These are phyloP conservation scores for Rhododendron henanense DNA, from an alignment of 148 eudicot genomes.

Conservation along the genomic window DNA sequence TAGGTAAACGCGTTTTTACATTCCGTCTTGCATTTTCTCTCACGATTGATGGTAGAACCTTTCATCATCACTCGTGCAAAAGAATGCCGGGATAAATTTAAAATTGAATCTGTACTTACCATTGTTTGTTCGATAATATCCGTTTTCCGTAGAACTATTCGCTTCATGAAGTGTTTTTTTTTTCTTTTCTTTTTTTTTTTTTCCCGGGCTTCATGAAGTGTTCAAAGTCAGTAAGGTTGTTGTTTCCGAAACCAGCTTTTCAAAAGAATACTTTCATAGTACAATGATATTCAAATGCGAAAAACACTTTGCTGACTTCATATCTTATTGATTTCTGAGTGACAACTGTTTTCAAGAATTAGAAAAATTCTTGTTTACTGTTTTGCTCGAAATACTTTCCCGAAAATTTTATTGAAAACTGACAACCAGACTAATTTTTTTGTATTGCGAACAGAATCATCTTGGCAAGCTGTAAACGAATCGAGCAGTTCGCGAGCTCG, in stretches of 20 bases:
- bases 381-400: not conserved
- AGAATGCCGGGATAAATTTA: not conserved
- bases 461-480: too few species aligned
- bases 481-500: too few species aligned
- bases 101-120: not conserved
- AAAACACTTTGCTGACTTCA: not conserved
- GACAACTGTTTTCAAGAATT: not conserved
- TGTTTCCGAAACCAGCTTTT: not conserved
- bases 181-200: too few species aligned
- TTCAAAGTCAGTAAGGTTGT: not conserved
- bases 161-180: too few species aligned
- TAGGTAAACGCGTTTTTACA: not conserved
- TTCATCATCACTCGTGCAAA: not conserved
- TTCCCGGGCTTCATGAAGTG: too few species aligned
- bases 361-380: not conserved
- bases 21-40: not conserved
- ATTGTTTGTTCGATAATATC: not conserved
- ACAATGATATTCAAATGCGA: not conserved
- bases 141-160: too few species aligned
- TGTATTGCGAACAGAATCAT: too few species aligned
- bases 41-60: not conserved
- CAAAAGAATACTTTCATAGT: not conserved
- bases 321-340: not conserved
- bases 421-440: not conserved
- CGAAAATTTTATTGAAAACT: not conserved